Evolutionary conservation across 352 stramenopile species (phyloP).

Genomic region (Phytophthora cryptogea): DNA sequence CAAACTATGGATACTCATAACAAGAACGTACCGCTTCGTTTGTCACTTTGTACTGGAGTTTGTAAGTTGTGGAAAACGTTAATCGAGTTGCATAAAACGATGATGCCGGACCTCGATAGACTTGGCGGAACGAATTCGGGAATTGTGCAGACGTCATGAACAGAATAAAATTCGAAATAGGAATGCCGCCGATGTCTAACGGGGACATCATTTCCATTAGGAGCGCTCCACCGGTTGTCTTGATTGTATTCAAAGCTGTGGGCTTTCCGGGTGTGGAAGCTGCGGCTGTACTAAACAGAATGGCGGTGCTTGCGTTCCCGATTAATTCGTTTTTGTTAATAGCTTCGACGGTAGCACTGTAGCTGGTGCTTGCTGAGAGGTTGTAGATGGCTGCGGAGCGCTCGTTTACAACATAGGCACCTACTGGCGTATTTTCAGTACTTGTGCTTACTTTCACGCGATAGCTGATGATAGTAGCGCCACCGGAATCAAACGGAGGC

Average conservation of each 20-base stretch:
- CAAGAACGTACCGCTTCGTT: slow-evolving; percentile 40
- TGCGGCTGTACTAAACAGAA: slow-evolving; percentile 36
- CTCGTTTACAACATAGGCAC: slow-evolving; percentile 6
- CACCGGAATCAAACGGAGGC: slow-evolving; percentile 46
- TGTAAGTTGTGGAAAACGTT: slow-evolving; percentile 49
- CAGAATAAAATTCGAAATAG: slow-evolving; percentile 32
- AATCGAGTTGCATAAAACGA: slow-evolving; percentile 36
- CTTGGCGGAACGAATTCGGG: slow-evolving; percentile 45
- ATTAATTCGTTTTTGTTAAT: slow-evolving; percentile 40
- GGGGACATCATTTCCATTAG: slow-evolving; percentile 39
- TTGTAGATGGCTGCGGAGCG: slow-evolving; percentile 29
- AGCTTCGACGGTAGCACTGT: slow-evolving; percentile 39
- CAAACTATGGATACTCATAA: too few species aligned
- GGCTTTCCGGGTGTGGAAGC: slow-evolving; percentile 48
- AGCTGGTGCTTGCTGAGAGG: slow-evolving; percentile 35
- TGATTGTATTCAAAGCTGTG: slow-evolving; percentile 17
- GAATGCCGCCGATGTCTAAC: slow-evolving; percentile 43
- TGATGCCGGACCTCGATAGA: slow-evolving; percentile 36
- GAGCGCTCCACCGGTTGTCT: slow-evolving; percentile 48
- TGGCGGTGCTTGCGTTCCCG: slow-evolving; percentile 15
- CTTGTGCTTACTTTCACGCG: slow-evolving; percentile 26
- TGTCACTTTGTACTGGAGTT: slow-evolving; percentile 45
- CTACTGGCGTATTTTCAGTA: not conserved
- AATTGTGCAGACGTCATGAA: slow-evolving; percentile 39
- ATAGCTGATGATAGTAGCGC: slow-evolving; percentile 41